Percentiles rank a stretch among this genome's conserved stretches.
Conservation (phyloP, 257 asterid genomes). For the Cinchona pubescens region DNA sequence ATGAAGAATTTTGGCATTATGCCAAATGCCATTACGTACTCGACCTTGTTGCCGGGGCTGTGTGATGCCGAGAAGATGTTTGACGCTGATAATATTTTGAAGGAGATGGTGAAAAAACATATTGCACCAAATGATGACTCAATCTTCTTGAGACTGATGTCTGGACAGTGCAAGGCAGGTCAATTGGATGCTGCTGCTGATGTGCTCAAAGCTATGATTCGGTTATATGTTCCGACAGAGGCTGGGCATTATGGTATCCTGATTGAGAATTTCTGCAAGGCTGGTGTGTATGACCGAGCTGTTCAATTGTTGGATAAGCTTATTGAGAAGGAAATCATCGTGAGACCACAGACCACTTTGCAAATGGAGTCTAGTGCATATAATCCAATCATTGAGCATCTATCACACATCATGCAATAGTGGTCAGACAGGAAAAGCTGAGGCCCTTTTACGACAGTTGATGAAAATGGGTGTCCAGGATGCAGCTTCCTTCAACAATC, state of each 20-base stretch:
- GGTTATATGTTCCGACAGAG: slow-evolving; percentile 76
- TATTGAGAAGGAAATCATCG: slow-evolving; percentile 69
- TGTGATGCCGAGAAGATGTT: slow-evolving; percentile 76
- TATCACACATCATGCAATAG: slow-evolving; percentile 73
- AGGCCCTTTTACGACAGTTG: slow-evolving; percentile 71
- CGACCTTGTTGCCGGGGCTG: slow-evolving; percentile 77
- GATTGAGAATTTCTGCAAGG: slow-evolving; percentile 77
- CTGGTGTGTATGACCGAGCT: slow-evolving; percentile 63
- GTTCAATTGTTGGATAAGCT: slow-evolving; percentile 70
- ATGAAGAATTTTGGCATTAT: slow-evolving; percentile 71
- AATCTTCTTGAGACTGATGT: slow-evolving; percentile 54
- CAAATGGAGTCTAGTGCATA: slow-evolving; percentile 77
- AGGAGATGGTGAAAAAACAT: slow-evolving; percentile 72
- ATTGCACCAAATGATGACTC: slow-evolving; percentile 61
- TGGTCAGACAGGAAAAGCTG: slow-evolving; percentile 80
- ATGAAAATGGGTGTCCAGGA: slow-evolving; percentile 91
- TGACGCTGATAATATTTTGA: slow-evolving; percentile 57
- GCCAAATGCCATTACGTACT: slow-evolving; percentile 73
- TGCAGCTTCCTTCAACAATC: slow-evolving; percentile 56
- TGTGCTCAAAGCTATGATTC: slow-evolving; percentile 77
- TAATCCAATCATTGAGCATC: slow-evolving; percentile 68
- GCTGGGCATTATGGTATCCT: slow-evolving; percentile 90
- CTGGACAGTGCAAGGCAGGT: slow-evolving; percentile 72
- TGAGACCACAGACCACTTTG: slow-evolving; percentile 57
- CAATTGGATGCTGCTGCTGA: slow-evolving; percentile 72